A percentile compares a stretch with the other conserved stretches of the same genome.
Conservation (phyloP, 1,284 basidiomycete species). For the Cystobasidium slooffiae region DNA sequence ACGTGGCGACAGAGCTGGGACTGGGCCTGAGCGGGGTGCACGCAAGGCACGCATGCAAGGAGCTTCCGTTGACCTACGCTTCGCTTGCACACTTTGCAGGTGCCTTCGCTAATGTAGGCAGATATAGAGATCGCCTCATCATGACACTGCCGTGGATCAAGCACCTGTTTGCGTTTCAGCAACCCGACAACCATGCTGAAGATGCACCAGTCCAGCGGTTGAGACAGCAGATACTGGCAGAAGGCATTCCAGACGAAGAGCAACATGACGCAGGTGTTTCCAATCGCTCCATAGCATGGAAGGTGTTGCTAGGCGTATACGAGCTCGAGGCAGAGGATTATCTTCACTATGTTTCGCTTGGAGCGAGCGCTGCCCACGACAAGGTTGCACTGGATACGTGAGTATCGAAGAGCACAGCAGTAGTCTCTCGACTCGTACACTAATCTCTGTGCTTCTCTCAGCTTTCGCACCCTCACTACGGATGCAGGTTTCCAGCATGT, state of each 20-base stretch:
- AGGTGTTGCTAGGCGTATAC: constrained; percentile 80
- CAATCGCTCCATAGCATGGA: constrained; percentile 70
- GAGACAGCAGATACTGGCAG: constrained; percentile 15
- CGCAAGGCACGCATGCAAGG: no score
- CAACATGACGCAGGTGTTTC: constrained; percentile 15
- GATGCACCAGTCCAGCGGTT: constrained; percentile 11
- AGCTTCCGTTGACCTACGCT: no score
- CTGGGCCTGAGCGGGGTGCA: no score
- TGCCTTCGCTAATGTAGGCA: background rate
- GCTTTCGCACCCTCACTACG: constrained; percentile 83
- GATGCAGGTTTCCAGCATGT: constrained; percentile 92
- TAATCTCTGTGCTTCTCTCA: background rate
- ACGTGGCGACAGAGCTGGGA: no score
- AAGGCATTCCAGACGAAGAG: constrained; percentile 20
- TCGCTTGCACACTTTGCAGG: no score
- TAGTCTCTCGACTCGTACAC: background rate
- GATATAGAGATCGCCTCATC: background rate
- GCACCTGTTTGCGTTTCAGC: background rate
- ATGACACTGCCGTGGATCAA: constrained; percentile 24
- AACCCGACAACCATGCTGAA: background rate
- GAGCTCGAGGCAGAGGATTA: constrained; percentile 72
- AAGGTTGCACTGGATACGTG: constrained; percentile 63
- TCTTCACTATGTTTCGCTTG: constrained; percentile 69
- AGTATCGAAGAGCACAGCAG: background rate
- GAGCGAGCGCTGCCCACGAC: constrained; percentile 28